A percentile compares a stretch with the other conserved stretches of the same genome.
Evolutionary conservation across 768 basidiomycete species (phyloP).

Genomic region (Thelephora ganbajun): DNA sequence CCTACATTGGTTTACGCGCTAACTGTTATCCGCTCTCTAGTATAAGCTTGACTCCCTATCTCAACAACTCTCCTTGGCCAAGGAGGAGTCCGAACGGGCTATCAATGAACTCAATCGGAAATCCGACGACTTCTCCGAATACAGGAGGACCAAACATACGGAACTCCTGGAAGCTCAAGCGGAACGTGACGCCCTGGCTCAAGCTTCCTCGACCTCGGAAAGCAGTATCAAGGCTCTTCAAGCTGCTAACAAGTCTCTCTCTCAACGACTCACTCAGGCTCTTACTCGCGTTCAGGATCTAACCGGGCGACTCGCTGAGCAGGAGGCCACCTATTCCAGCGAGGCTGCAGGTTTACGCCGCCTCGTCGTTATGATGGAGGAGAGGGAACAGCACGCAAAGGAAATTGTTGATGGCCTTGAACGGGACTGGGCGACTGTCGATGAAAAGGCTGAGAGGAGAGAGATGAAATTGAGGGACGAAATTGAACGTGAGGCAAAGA

Average conservation of each 20-base stretch:
- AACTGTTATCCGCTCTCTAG: constrained; percentile 22
- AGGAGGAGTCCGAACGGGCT: constrained; percentile 61
- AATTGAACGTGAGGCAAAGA: constrained; percentile 53
- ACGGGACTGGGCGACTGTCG: constrained; percentile 64
- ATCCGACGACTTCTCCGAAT: constrained; percentile 73
- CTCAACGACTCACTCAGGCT: constrained; percentile 65
- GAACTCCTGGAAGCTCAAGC: constrained; percentile 67
- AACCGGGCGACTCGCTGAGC: constrained; percentile 67
- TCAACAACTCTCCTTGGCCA: constrained; percentile 69
- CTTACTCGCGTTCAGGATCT: constrained; percentile 64
- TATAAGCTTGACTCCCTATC: constrained; percentile 78
- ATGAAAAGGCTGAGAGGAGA: constrained; percentile 51
- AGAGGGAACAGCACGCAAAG: constrained; percentile 75
- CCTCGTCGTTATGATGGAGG: constrained; percentile 75
- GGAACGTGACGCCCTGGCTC: constrained; percentile 56
- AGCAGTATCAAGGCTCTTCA: constrained; percentile 62
- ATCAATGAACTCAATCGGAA: constrained; percentile 55
- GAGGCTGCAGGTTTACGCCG: constrained; percentile 66
- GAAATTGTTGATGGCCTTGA: constrained; percentile 74
- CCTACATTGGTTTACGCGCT: background rate
- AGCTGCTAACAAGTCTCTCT: constrained; percentile 53
- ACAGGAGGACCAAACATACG: constrained; percentile 68
- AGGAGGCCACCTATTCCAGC: constrained; percentile 68
- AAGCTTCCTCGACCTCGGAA: constrained; percentile 52
- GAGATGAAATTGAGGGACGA: constrained; percentile 58